phyloP scores from a whole-genome alignment of 495 filamentous ascomycete genomes.

The Tuber umbilicatum region DNA sequence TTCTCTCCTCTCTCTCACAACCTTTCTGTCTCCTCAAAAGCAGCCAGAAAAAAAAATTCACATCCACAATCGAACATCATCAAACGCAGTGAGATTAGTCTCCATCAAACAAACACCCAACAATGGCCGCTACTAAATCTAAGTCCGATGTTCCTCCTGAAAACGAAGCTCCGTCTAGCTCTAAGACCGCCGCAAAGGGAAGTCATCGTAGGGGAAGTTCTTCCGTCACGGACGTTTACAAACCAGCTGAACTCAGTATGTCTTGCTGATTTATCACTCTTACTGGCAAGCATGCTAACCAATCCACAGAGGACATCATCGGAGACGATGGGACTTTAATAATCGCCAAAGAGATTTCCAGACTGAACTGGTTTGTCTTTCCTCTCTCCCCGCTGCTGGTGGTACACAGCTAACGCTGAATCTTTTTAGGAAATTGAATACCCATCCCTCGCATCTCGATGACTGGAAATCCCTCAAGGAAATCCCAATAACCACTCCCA shows the following conservation, averaged over 20 bases:
- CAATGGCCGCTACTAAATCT: slow-evolving; percentile 30
- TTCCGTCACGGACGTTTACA: slow-evolving; percentile 37
- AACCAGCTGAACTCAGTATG: slow-evolving; percentile 40
- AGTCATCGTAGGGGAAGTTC: slow-evolving; percentile 38
- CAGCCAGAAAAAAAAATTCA: slow-evolving; percentile 18
- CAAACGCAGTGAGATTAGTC: slow-evolving; percentile 3
- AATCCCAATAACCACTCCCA: slow-evolving; percentile 33
- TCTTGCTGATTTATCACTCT: not conserved
- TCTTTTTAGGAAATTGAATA: slow-evolving; percentile 39
- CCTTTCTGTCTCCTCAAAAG: slow-evolving; percentile 18
- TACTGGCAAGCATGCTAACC: slow-evolving; percentile 11
- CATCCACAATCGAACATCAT: slow-evolving; percentile 13
- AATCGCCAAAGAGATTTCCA: slow-evolving; percentile 36
- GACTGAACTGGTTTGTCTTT: slow-evolving; percentile 34
- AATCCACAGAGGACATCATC: slow-evolving; percentile 27
- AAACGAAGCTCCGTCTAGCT: slow-evolving; percentile 17
- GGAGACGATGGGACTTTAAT: slow-evolving; percentile 35
- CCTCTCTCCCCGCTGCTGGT: not conserved
- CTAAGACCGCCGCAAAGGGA: slow-evolving; percentile 24
- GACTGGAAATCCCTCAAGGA: slow-evolving; percentile 37
- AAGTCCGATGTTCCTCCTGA: slow-evolving; percentile 21
- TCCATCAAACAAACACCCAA: slow-evolving; percentile 6
- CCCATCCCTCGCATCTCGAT: slow-evolving; percentile 35
- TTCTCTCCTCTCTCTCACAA: slow-evolving; percentile 18
- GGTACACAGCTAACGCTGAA: not conserved